A percentile compares a stretch with the other conserved stretches of the same genome.
phyloP scores from a whole-genome alignment of 306 rosid genomes.

The Luffa aegyptiaca region DNA sequence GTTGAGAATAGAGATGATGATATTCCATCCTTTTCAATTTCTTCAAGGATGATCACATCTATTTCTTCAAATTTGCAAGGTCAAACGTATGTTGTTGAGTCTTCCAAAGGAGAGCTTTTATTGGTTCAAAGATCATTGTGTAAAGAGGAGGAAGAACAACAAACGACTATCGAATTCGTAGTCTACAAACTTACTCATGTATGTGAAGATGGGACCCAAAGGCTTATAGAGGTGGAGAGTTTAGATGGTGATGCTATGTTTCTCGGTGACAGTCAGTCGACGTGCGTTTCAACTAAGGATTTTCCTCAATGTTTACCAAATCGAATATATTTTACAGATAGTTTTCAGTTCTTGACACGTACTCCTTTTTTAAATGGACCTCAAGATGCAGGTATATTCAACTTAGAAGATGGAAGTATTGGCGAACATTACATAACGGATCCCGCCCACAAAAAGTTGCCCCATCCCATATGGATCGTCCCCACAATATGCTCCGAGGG shows the following conservation, averaged over 20 bases:
- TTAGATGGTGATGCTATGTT: neutral
- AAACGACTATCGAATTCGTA: neutral
- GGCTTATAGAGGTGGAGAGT: neutral
- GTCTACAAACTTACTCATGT: neutral
- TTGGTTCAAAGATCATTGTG: neutral
- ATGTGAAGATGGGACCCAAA: neutral
- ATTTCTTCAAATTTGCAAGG: rapidly evolving
- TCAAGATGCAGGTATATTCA: neutral
- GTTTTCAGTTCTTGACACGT: too few species aligned
- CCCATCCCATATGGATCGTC: neutral
- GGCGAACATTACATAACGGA: neutral
- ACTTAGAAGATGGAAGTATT: neutral
- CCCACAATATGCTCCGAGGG: neutral
- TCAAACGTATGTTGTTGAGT: neutral
- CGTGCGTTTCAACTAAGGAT: neutral
- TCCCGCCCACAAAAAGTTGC: neutral
- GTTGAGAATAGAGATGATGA: neutral
- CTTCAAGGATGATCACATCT: neutral
- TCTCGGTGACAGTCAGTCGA: neutral
- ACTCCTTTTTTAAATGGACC: neutral
- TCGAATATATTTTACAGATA: neutral
- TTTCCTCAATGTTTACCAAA: neutral
- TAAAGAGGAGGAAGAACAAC: neutral
- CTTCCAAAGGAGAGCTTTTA: neutral
- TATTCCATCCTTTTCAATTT: neutral